Percentiles rank a stretch among this genome's conserved stretches.
Conservation (phyloP, 106 monocot species). For the Agapanthus africanus region DNA sequence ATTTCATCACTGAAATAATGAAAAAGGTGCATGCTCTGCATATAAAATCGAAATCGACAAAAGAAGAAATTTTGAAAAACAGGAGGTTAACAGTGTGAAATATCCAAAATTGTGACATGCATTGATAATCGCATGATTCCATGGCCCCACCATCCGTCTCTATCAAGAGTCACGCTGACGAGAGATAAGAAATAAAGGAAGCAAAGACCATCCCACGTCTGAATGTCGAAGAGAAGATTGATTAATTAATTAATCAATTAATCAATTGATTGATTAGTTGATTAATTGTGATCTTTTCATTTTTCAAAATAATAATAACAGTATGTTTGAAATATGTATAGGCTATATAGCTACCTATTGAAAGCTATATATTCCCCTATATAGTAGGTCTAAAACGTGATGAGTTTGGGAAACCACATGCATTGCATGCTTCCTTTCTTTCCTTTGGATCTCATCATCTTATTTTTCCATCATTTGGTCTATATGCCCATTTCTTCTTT, state of each 20-base stretch:
- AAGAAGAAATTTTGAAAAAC: background rate
- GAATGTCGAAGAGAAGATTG: background rate
- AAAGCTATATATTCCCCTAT: background rate
- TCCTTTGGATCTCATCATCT: too few species aligned
- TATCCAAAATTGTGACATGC: background rate
- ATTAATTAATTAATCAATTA: too few species aligned
- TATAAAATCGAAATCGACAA: background rate
- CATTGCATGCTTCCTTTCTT: background rate
- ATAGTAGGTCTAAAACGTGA: background rate
- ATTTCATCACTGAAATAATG: too few species aligned
- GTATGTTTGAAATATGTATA: too few species aligned
- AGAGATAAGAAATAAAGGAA: background rate
- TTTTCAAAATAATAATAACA: too few species aligned
- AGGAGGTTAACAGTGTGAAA: background rate
- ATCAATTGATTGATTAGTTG: too few species aligned
- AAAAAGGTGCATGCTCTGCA: too few species aligned
- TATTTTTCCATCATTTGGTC: too few species aligned
- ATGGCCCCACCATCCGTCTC: background rate
- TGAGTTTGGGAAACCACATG: conserved; percentile 1
- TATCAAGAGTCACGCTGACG: background rate
- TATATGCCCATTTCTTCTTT: too few species aligned
- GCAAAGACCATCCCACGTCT: background rate
- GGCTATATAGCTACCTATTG: background rate
- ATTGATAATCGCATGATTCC: background rate
- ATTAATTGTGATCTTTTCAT: background rate